Evolutionary conservation across 1,139 yeast genomes (phyloP), one percentile per base, ranked within the genome.

Genomic region (Magnusiomyces magnusii): DNA sequence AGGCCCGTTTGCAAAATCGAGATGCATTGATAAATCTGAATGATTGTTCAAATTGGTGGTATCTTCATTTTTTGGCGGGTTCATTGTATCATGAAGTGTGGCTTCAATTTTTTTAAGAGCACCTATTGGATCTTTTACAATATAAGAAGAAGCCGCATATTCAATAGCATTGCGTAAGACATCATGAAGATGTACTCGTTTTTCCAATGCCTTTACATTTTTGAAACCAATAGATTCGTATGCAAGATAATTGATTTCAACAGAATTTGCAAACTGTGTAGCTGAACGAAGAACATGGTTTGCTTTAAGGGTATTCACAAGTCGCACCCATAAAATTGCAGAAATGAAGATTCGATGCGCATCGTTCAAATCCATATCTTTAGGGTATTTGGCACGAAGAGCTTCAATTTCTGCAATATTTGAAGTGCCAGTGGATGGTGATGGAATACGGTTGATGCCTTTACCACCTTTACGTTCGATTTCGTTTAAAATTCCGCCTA

Each of bases 51-150:
- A 7, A 13, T 31, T 7, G 36, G 13, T 31, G 13, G 36, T 7
- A 31, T 31, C 36, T 31, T 31, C 36, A 7, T 31, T 13, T 31
- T 31, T 13, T 31, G 13, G 10, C 13, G 36, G 36, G 36, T 31
- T 31, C 36, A 31, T 31, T 31, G 36, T 31, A 31, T 31, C 36
- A 31, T 13, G 24, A 34, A 51, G 28, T 7, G 54, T 21, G n/a
- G 23, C 15, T 36, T 51, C 47, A 34, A 51, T 36, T 21, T 51
- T 51, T 34, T 39, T 39, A 5, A 39, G n/a, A 13, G 47, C 42
- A 34, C 19, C 17, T n/a, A 51, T 13, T 9, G 54, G 54, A 34
- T 51, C 54, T 36, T 51, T 23, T 25, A 51, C 44, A 17, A 51
- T 23, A 36, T 34, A 36, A 15, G 19, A 27, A 23, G 54, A 51